Evolutionary conservation across 768 basidiomycete genomes (phyloP).

Genomic region (Auricularia sp.): DNA sequence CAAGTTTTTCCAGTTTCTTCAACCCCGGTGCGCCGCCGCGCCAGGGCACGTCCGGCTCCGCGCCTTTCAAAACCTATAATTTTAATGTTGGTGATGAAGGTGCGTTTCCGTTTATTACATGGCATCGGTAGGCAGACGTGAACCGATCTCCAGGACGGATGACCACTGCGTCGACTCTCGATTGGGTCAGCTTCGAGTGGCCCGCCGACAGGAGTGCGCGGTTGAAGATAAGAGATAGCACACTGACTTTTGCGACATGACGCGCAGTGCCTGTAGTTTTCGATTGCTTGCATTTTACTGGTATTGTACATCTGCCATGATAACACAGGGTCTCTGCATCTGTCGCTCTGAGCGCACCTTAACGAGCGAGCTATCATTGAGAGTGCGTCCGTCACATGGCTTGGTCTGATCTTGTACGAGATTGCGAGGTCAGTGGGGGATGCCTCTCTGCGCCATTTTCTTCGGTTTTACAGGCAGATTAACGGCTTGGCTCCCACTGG

Average conservation of each 20-base stretch:
- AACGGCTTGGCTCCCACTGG: neutral
- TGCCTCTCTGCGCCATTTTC: no score
- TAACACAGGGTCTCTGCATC: no score
- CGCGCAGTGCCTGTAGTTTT: neutral
- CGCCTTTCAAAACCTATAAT: slow-evolving; percentile 79
- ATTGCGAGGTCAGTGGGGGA: neutral
- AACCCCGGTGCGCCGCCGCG: slow-evolving; percentile 84
- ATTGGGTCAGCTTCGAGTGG: slow-evolving; percentile 79
- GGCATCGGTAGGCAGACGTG: neutral
- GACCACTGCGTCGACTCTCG: slow-evolving; percentile 54
- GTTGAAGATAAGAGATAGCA: slow-evolving; percentile 70
- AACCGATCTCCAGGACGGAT: slow-evolving; percentile 33
- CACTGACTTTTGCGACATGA: slow-evolving; percentile 78
- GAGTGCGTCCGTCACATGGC: neutral
- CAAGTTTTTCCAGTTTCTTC: slow-evolving; percentile 82
- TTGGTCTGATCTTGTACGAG: neutral
- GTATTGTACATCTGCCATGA: neutral
- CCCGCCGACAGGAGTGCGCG: slow-evolving; percentile 71
- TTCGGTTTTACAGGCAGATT: no score
- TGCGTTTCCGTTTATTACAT: slow-evolving; percentile 25
- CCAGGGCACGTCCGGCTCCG: slow-evolving; percentile 71
- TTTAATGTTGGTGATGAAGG: slow-evolving; percentile 83
- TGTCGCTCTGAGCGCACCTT: neutral
- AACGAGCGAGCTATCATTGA: neutral
- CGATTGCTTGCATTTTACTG: neutral